phyloP scores from a whole-genome alignment of 116 monocot species.

The Cymodocea nodosa region DNA sequence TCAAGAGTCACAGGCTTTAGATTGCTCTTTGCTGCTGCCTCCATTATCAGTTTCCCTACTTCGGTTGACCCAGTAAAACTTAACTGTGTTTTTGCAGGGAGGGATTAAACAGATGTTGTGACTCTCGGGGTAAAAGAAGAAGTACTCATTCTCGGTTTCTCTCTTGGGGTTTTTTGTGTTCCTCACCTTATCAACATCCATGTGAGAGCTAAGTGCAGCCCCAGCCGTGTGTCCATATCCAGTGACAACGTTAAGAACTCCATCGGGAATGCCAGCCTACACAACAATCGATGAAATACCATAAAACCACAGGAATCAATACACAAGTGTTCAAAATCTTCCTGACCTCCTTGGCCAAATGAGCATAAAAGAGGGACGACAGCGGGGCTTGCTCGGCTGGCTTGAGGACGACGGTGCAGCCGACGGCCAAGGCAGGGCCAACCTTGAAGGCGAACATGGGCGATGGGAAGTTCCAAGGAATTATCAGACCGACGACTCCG shows the following conservation, averaged over 20 bases:
- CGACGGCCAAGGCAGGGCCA: constrained; percentile 17
- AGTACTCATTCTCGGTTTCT: too few relatives aligned
- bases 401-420: constrained; percentile 22
- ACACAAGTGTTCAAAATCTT: too few relatives aligned
- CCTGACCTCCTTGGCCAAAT: constrained; percentile 58
- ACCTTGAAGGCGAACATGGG: constrained; percentile 20
- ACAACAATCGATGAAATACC: too few relatives aligned
- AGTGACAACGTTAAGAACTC: constrained; percentile 58
- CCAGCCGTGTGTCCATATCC: constrained; percentile 53
- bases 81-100: constrained; percentile 6
- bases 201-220: constrained; percentile 57
- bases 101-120: too few relatives aligned
- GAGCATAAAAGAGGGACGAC: constrained; percentile 28
- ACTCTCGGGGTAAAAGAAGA: too few relatives aligned
- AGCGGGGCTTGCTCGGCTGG: constrained; percentile 23
- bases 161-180: not conserved
- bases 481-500: constrained; percentile 24
- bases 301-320: too few relatives aligned
- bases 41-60: constrained; percentile 52
- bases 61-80: constrained; percentile 63
- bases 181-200: constrained; percentile 55
- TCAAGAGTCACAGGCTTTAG: constrained; percentile 56
- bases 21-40: constrained; percentile 60
- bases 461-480: constrained; percentile 22
- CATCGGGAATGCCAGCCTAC: constrained; percentile 69